These are phyloP conservation scores for Suhomyces guaymorum DNA, from an alignment of 1,139 yeast species.

Conservation along the genomic window DNA sequence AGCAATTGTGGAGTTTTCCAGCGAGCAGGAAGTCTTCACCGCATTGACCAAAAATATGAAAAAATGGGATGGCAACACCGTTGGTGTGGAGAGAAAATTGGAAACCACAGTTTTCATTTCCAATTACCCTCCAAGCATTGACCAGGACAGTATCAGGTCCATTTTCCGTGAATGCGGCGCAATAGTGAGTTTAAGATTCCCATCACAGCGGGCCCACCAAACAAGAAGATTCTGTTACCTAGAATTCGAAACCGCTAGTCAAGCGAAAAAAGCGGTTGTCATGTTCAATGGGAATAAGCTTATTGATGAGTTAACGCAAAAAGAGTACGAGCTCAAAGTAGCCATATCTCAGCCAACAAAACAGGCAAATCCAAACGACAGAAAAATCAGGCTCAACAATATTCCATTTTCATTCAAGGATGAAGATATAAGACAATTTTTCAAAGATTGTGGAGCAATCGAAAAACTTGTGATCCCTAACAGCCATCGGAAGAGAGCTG, in stretches of 20 bases:
- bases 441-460: constrained; percentile 37
- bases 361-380: constrained; percentile 50
- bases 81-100: constrained; percentile 48
- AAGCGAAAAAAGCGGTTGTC: constrained; percentile 51
- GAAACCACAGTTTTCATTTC: constrained; percentile 65
- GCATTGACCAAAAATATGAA: constrained; percentile 65
- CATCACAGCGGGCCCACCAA: constrained; percentile 55
- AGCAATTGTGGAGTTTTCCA: constrained; percentile 58
- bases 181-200: constrained; percentile 61
- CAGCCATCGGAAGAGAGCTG: constrained; percentile 28
- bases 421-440: constrained; percentile 28
- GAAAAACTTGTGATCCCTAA: constrained; percentile 54
- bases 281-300: constrained; percentile 40
- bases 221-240: constrained; percentile 76
- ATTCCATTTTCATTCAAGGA: constrained; percentile 42
- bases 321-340: constrained; percentile 46
- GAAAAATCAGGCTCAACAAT: constrained; percentile 56
- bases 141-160: constrained; percentile 38
- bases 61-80: constrained; percentile 38
- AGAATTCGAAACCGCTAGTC: constrained; percentile 50
- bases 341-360: constrained; percentile 56
- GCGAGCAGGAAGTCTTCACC: constrained; percentile 50
- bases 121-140: constrained; percentile 65
- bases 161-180: constrained; percentile 50
- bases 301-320: constrained; percentile 22